Evolutionary conservation across 345 rosid genomes (phyloP).

Genomic region (Sapria himalayana): DNA sequence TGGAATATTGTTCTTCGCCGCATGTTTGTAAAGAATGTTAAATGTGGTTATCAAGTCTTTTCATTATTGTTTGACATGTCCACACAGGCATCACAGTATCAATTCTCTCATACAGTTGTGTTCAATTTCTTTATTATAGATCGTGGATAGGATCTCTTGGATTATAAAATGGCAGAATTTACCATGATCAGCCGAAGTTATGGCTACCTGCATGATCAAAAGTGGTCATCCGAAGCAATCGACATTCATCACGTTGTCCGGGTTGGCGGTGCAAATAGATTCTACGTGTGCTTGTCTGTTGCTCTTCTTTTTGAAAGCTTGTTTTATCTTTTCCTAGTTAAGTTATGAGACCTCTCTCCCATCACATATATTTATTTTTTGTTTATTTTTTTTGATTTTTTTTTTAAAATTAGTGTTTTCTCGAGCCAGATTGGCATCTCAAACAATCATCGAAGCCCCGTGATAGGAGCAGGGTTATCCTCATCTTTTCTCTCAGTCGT

Average conservation of each 20-base stretch:
- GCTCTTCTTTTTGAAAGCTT: slow-evolving; percentile 15
- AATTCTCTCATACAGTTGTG: too few relatives aligned
- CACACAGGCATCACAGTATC: too few relatives aligned
- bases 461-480: too few relatives aligned
- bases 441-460: too few relatives aligned
- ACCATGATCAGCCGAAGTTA: slow-evolving; percentile 20
- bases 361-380: too few relatives aligned
- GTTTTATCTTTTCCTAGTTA: slow-evolving; percentile 16
- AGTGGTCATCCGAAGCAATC: slow-evolving; percentile 22
- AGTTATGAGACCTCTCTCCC: slow-evolving; percentile 24
- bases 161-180: slow-evolving; percentile 20
- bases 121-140: too few relatives aligned
- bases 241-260: slow-evolving; percentile 44
- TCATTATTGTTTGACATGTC: too few relatives aligned
- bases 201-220: slow-evolving; percentile 20
- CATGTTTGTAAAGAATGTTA: too few relatives aligned
- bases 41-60: too few relatives aligned
- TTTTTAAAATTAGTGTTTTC: not conserved
- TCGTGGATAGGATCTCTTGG: too few relatives aligned
- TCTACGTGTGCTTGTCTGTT: slow-evolving; percentile 14
- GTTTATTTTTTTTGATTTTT: not conserved
- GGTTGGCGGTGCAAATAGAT: slow-evolving; percentile 17
- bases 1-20: too few relatives aligned
- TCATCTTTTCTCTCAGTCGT: too few relatives aligned
- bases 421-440: not conserved